These are phyloP conservation scores for Pythium brachiatum DNA, from an alignment of 352 stramenopile species.

Conservation along the genomic window DNA sequence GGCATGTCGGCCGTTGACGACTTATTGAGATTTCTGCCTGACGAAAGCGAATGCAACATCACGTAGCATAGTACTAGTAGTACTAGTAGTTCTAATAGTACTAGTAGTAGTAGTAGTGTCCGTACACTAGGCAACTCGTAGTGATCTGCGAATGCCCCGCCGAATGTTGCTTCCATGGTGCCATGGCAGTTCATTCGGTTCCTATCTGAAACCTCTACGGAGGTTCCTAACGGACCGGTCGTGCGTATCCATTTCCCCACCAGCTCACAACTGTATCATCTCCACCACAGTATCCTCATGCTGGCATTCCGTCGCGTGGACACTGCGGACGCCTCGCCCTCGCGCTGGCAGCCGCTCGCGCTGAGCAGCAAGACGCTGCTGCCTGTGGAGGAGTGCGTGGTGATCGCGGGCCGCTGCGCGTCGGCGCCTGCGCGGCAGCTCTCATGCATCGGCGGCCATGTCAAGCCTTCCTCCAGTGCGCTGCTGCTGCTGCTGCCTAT, in stretches of 20 bases:
- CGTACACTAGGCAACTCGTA: not conserved
- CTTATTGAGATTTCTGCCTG: constrained; percentile 45
- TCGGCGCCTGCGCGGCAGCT: constrained; percentile 36
- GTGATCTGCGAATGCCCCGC: too few relatives aligned
- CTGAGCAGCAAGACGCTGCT: constrained; percentile 39
- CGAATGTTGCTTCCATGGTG: too few relatives aligned
- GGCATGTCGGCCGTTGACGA: constrained; percentile 22
- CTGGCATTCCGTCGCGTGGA: not conserved
- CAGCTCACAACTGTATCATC: not conserved
- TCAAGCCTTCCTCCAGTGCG: constrained; percentile 41
- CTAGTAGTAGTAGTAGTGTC: not conserved
- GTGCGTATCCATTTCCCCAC: not conserved
- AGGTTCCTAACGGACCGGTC: not conserved
- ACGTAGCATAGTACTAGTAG: not conserved
- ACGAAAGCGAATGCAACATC: constrained; percentile 30
- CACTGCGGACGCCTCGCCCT: not conserved
- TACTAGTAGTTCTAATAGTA: not conserved
- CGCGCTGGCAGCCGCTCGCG: constrained; percentile 19
- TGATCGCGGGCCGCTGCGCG: constrained; percentile 43
- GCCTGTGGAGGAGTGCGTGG: constrained; percentile 55
- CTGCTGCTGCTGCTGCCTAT: constrained; percentile 52
- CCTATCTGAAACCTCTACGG: not conserved
- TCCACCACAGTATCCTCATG: not conserved
- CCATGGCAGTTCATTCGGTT: not conserved
- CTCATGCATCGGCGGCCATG: constrained; percentile 54